phyloP scores from a whole-genome alignment of 202 grass and related monocot species.

The Schoenoplectus triqueter region DNA sequence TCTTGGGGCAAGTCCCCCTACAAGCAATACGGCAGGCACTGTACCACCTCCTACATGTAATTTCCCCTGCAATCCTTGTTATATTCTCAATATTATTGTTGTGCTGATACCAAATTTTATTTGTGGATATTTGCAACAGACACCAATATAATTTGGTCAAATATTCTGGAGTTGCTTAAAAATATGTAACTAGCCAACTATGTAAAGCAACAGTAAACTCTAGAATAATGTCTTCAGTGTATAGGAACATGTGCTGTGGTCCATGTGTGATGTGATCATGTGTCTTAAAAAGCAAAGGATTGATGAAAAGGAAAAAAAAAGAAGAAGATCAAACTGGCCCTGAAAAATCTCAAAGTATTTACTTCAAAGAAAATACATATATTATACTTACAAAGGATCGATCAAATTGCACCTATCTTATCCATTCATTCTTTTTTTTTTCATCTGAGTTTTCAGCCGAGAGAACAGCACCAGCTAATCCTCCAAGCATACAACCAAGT shows the following conservation, averaged over 20 bases:
- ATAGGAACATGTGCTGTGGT: too few species aligned
- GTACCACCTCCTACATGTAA: slow-evolving; percentile 65
- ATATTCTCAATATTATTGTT: not conserved
- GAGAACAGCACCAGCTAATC: not conserved
- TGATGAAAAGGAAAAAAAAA: not conserved
- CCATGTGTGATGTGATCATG: not conserved
- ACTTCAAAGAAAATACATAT: not conserved
- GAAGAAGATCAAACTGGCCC: not conserved
- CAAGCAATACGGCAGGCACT: slow-evolving; percentile 51
- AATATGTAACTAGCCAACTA: not conserved
- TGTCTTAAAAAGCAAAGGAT: not conserved
- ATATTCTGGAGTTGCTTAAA: slow-evolving; percentile 10
- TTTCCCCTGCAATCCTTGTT: not conserved
- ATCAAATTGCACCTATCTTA: not conserved
- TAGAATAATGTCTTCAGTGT: not conserved
- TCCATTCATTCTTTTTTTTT: not conserved
- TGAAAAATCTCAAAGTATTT: not conserved
- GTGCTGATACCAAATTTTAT: not conserved
- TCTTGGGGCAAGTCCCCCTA: slow-evolving; percentile 47
- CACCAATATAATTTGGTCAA: not conserved
- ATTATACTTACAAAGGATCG: not conserved
- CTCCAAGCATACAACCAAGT: slow-evolving; percentile 31
- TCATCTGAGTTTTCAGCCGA: slow-evolving; percentile 20
- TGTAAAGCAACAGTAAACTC: not conserved
- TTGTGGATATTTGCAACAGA: not conserved